Evolutionary conservation across 768 basidiomycete genomes (phyloP).

Genomic region (Naganishia kalamii): DNA sequence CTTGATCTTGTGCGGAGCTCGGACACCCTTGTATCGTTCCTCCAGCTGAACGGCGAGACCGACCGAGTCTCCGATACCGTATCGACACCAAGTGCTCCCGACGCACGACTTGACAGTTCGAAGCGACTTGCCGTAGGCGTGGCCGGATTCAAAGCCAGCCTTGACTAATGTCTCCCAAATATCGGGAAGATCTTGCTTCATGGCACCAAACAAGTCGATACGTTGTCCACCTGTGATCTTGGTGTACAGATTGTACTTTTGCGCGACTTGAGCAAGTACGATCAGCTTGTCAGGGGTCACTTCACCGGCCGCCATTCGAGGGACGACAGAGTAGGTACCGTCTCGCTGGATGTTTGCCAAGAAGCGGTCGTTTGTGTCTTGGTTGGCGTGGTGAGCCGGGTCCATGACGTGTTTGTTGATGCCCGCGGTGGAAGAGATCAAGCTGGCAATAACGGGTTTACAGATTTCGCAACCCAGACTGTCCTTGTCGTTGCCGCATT

Average conservation of each 20-base stretch:
- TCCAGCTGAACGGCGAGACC: conserved; percentile 66
- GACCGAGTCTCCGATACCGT: conserved; percentile 68
- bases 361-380: conserved; percentile 66
- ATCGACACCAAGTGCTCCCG: conserved; percentile 60
- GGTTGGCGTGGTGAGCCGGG: conserved; percentile 60
- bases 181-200: conserved; percentile 61
- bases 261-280: conserved; percentile 59
- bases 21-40: conserved; percentile 63
- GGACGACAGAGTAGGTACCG: conserved; percentile 65
- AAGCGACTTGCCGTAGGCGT: conserved; percentile 64
- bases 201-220: conserved; percentile 66
- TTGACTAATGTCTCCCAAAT: conserved; percentile 60
- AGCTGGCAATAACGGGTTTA: conserved; percentile 60
- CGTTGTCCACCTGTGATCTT: conserved; percentile 57
- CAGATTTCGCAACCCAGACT: conserved; percentile 67
- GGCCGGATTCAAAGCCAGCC: conserved; percentile 69
- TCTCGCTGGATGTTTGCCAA: conserved; percentile 65
- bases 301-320: conserved; percentile 66
- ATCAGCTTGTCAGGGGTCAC: conserved; percentile 63
- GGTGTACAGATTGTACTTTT: conserved; percentile 64
- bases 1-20: conserved; percentile 51
- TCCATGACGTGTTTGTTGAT: conserved; percentile 64
- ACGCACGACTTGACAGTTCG: conserved; percentile 75
- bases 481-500: conserved; percentile 51
- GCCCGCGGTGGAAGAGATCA: conserved; percentile 50